These are phyloP conservation scores for Fusarium brevicatenulatum DNA, from an alignment of 2,329 filamentous ascomycete species.

Conservation along the genomic window DNA sequence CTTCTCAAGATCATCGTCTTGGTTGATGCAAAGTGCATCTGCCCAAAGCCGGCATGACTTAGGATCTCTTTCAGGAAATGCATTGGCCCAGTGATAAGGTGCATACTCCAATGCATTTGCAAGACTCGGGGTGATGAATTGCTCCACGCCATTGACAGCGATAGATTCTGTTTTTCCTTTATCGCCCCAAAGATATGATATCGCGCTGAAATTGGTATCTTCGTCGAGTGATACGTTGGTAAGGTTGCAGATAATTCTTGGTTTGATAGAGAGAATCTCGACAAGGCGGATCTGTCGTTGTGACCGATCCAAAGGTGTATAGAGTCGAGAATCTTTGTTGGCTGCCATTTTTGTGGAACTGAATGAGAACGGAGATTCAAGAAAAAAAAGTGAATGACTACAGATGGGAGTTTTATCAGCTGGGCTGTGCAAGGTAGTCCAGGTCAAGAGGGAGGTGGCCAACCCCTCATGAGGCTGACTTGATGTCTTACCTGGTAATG, in stretches of 20 bases:
- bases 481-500: neutral
- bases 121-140: neutral
- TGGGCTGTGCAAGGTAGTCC: neutral
- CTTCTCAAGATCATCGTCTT: neutral
- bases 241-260: neutral
- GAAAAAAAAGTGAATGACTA: no score
- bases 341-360: neutral
- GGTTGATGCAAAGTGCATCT: slow-evolving; percentile 12
- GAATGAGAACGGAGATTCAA: fast-evolving
- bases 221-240: neutral
- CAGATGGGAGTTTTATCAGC: fast-evolving
- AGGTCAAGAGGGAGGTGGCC: neutral
- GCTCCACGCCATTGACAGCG: neutral
- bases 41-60: neutral
- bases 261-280: neutral
- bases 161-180: neutral
- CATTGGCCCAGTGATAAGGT: neutral
- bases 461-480: neutral
- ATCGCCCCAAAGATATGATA: slow-evolving; percentile 12
- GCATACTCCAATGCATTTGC: neutral
- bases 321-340: fast-evolving
- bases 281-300: neutral
- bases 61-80: neutral
- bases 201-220: neutral
- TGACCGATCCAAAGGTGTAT: neutral